Evolutionary conservation across 2,329 filamentous ascomycete genomes (phyloP).

Genomic region (Emmonsiellopsis sp.): DNA sequence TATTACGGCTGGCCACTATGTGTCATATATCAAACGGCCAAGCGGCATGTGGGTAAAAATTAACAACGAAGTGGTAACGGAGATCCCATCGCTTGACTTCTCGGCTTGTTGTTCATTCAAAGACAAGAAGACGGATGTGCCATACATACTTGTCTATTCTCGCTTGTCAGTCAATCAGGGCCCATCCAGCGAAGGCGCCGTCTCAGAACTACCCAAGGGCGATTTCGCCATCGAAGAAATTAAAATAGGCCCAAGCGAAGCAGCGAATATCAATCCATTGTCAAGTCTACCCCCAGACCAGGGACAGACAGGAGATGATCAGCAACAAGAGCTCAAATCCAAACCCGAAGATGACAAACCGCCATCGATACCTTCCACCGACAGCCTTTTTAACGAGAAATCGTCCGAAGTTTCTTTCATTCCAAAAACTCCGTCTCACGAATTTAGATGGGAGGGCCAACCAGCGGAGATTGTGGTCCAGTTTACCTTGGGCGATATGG

Average conservation of each 20-base stretch:
- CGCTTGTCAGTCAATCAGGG: neutral
- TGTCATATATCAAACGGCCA: constrained; percentile 7
- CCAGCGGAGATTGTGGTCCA: constrained; percentile 8
- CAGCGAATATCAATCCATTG: neutral
- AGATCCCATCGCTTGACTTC: neutral
- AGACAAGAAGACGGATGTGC: neutral
- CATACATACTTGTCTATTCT: neutral
- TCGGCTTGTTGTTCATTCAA: neutral
- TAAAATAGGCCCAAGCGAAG: neutral
- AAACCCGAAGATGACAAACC: neutral
- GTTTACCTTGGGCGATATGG: constrained; percentile 9
- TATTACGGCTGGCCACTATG: constrained; percentile 7
- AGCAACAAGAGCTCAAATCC: neutral
- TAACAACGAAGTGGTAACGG: neutral
- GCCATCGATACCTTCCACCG: neutral
- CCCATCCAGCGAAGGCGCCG: neutral
- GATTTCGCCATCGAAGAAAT: neutral
- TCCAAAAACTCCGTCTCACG: neutral
- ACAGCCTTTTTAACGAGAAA: neutral
- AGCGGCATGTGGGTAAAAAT: constrained; percentile 6
- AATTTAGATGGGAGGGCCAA: constrained; percentile 7
- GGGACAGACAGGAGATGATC: neutral
- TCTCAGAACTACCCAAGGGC: neutral
- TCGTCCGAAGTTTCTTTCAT: neutral
- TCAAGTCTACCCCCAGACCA: neutral